Evolutionary conservation across 108 stramenopile species (phyloP).

Genomic region (Stephanodiscus minutulus): DNA sequence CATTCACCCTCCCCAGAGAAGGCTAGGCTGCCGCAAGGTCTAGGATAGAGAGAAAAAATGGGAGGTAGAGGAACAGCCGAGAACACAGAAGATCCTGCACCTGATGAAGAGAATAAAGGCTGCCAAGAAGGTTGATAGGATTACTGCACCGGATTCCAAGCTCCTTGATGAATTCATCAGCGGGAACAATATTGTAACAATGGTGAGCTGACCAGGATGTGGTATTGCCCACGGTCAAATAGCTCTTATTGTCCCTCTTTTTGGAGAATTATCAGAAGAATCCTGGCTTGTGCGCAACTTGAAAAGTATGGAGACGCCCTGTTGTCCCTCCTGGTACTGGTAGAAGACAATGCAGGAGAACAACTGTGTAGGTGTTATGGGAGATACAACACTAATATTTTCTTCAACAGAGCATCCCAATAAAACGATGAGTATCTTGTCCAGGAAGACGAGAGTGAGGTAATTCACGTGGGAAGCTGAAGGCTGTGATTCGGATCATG

Average conservation of each 20-base stretch:
- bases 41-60: conserved; percentile 48
- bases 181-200: conserved; percentile 68
- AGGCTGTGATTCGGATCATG: conserved; percentile 78
- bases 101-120: conserved; percentile 42
- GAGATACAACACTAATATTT: conserved; percentile 85
- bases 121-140: conserved; percentile 32
- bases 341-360: conserved; percentile 70
- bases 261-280: conserved; percentile 63
- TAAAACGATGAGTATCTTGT: conserved; percentile 78
- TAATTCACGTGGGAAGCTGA: conserved; percentile 67
- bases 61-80: conserved; percentile 43
- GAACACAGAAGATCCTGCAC: conserved; percentile 31
- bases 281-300: conserved; percentile 73
- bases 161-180: conserved; percentile 65
- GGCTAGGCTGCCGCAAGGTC: conserved; percentile 55
- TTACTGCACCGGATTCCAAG: conserved; percentile 38
- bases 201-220: conserved; percentile 59
- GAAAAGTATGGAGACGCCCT: conserved; percentile 72
- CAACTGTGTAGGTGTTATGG: conserved; percentile 80
- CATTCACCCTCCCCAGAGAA: conserved; percentile 52
- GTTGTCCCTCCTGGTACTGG: conserved; percentile 59
- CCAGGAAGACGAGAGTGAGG: conserved; percentile 84
- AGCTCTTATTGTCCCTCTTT: conserved; percentile 66
- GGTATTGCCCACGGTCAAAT: conserved; percentile 64
- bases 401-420: conserved; percentile 82